Evolutionary conservation across 2,329 filamentous ascomycete species (phyloP).

Genomic region (Pseudogymnoascus sp.): DNA sequence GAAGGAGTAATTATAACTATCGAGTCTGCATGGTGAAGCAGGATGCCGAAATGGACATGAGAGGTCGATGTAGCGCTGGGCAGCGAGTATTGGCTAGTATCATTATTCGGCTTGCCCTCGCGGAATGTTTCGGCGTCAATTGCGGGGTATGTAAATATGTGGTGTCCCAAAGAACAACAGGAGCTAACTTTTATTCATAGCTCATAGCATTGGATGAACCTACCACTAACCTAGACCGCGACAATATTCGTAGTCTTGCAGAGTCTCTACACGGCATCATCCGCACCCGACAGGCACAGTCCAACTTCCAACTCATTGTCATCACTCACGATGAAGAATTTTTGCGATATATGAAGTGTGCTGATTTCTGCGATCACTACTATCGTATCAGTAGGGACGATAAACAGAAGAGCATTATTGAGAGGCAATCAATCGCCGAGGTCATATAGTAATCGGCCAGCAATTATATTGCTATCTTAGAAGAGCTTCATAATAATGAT

Average conservation of each 20-base stretch:
- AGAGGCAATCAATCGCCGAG: conserved; percentile 42
- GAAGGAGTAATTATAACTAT: conserved; percentile 89
- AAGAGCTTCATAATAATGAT: neutral
- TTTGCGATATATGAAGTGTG: conserved; percentile 83
- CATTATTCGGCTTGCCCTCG: conserved; percentile 91
- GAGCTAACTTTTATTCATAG: conserved; percentile 17
- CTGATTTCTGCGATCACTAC: conserved; percentile 87
- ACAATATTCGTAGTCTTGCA: conserved; percentile 89
- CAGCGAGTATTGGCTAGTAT: conserved; percentile 96
- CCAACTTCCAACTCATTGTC: conserved; percentile 95
- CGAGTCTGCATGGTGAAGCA: conserved; percentile 97
- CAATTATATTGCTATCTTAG: neutral
- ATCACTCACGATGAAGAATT: conserved; percentile 99
- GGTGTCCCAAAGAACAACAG: neutral
- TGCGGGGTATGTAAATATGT: conserved; percentile 53
- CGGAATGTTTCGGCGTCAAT: conserved; percentile 92
- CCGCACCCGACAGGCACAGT: conserved; percentile 70
- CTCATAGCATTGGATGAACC: conserved; percentile 96
- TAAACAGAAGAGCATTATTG: conserved; percentile 81
- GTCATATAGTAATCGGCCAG: conserved; percentile 9
- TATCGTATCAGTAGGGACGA: conserved; percentile 79
- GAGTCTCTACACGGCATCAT: conserved; percentile 84
- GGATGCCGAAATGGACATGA: conserved; percentile 98
- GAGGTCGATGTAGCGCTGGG: conserved; percentile 89
- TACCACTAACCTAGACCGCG: conserved; percentile 89